These are phyloP conservation scores for Cyberlindnera maritima DNA, from an alignment of 805 yeast genomes.

Conservation along the genomic window DNA sequence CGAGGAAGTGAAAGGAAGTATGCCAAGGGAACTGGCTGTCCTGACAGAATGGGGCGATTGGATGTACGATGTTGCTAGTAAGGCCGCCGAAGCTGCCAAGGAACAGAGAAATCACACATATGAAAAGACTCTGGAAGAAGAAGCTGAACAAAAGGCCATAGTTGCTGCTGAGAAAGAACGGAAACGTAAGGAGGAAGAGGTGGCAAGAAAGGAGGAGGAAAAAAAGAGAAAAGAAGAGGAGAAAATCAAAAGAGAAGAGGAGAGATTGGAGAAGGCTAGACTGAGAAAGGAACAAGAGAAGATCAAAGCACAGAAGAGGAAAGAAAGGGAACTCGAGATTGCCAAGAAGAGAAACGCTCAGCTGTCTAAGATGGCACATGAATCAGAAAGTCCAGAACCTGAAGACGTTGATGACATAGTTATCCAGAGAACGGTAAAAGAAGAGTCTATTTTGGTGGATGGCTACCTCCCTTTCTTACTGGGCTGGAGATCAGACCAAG, in stretches of 20 bases:
- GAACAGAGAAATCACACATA: conserved; percentile 1
- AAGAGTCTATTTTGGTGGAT: conserved; percentile 16
- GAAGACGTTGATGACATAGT: conserved; percentile 4
- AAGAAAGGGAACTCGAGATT: background rate
- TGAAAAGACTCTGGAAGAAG: conserved; percentile 7
- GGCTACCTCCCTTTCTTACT: conserved; percentile 26
- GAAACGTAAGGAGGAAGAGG: conserved; percentile 3
- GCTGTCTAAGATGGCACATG: background rate
- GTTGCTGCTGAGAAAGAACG: conserved; percentile 1
- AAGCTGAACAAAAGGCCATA: conserved; percentile 3
- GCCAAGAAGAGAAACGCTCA: background rate
- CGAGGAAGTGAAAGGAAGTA: conserved; percentile 7
- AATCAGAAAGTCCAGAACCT: background rate
- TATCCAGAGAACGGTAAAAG: conserved; percentile 2
- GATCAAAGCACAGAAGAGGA: conserved; percentile 1
- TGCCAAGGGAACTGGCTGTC: conserved; percentile 1
- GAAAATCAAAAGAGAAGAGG: background rate
- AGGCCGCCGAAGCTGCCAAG: conserved; percentile 1
- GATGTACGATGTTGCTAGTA: conserved; percentile 6
- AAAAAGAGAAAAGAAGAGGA: conserved; percentile 4
- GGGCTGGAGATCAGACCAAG: conserved; percentile 20
- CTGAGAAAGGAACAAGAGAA: background rate
- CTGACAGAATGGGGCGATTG: conserved; percentile 12
- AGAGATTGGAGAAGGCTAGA: conserved; percentile 3
- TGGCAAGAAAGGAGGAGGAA: conserved; percentile 5